Evolutionary conservation across 371 early-diverging fungal species (phyloP).

Genomic region (Lichtheimia ornata): DNA sequence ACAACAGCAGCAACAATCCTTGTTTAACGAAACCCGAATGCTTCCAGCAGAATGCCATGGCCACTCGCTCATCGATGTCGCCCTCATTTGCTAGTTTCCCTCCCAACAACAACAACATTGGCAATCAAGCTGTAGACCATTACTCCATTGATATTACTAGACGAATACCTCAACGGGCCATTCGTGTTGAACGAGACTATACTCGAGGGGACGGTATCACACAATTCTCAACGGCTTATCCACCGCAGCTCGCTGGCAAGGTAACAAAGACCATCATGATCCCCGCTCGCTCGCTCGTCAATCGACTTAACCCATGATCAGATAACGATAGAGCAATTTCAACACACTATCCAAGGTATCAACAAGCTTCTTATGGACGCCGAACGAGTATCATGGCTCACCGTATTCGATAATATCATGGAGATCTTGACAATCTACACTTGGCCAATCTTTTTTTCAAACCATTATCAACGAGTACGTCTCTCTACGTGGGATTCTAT

Average conservation of each 20-base stretch:
- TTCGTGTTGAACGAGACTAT: conserved; percentile 52
- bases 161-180: conserved; percentile 5
- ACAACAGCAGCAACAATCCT: conserved; percentile 9
- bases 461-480: conserved; percentile 48
- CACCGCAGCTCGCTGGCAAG: conserved; percentile 35
- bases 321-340: conserved; percentile 36
- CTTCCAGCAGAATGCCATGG: conserved; percentile 19
- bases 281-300: not conserved
- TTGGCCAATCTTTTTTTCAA: conserved; percentile 47
- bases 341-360: conserved; percentile 41
- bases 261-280: conserved; percentile 24
- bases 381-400: conserved; percentile 36
- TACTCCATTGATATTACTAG: conserved; percentile 8
- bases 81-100: conserved; percentile 5
- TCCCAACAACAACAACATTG: conserved; percentile 1
- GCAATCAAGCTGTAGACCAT: conserved; percentile 2
- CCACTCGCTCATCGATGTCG: conserved; percentile 20
- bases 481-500: no score
- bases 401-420: conserved; percentile 47
- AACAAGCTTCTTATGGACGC: conserved; percentile 42
- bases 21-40: conserved; percentile 3
- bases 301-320: conserved; percentile 4
- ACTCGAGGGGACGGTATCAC: conserved; percentile 52
- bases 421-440: conserved; percentile 47
- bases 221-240: conserved; percentile 41